Evolutionary conservation across 768 basidiomycete species (phyloP), one percentile per base, ranked within the genome.

Genomic region (Boletus coccyginus): DNA sequence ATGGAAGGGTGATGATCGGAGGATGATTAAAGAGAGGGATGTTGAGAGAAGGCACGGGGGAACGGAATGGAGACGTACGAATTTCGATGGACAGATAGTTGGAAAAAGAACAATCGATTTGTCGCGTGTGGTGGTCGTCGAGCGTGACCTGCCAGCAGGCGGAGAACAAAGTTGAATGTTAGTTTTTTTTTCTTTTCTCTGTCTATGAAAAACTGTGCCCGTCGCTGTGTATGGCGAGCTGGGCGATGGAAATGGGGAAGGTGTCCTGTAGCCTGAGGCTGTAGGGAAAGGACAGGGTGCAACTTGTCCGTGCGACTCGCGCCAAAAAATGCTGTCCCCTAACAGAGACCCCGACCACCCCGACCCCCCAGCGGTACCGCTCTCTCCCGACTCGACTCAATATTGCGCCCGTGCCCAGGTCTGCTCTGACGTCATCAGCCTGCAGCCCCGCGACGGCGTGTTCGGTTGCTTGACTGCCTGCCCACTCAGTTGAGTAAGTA

Each of bases 111-210:
- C 74, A 76, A 68, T 71, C 62, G 75, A 76, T 76, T 75, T 78
- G 75, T 80, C 78, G 84, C 78, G 83, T 80, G 84, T 74, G 82
- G 80, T 84, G 84, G 88, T 87, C 87, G 86, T 88, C 80, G 86
- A 83, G 78, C 84, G 81, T 83, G 87, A 90, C 88, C 88, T 90
- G 88, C 88, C 88, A 88, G 88, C 88, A 90, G 88, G 88, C 85
- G 80, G 82, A 75, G 78, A 82, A 81, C 78, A 81, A 77, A 78
- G 77, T 76, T 80, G 78, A 76, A 76, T 72, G 75, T 53, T 50
- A 45, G 56, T 51, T 51, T 56, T 56, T 65, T 63, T 57, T 58
- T 46, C 60, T n/a, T 61, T 60, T 68, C 69, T 63, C 69, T 66
- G 71, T 79, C 76, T 79, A 79, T 71, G 73, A 59, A 52, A 64